Evolutionary conservation across 306 rosid species (phyloP), one percentile per base, ranked within the genome.

Genomic region (Luffa aegyptiaca): DNA sequence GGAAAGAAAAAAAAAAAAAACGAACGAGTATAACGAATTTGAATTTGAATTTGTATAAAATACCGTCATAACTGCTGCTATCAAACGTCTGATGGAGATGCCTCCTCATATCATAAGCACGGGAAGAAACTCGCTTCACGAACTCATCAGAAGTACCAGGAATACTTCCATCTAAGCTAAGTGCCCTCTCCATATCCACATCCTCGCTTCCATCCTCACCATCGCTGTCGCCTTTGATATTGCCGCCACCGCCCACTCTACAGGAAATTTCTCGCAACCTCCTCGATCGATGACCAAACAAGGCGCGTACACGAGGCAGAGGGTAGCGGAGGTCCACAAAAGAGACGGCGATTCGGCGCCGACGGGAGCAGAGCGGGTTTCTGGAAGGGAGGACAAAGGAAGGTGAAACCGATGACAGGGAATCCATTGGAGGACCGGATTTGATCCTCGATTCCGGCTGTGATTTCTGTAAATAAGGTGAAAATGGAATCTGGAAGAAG

Each of bases 51-150:
- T 17, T n/a, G 36, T 12, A 18, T 12, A 21, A 26, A 48, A 5
- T 82, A 94, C 99, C 99, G 39, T 95, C 99, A 57, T 95, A 95
- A 89, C 97, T 91, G 89, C 97, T 87, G 86, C 87, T 78, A 80
- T 95, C 97, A 53, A 91, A 84, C 26, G 91, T 78, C 79, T 95
- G 97, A 49, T 93, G 94, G 49, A 95, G 97, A 52, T 93, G 89
- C 80, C 97, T 87, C 5, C 97, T 92, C 90, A 95, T 93, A 75
- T 90, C 97, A 81, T 95, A 95, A 70, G 99, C 99, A 61, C 97
- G 99, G 1, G 99, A 95, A 14, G 99, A 95, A 16, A 95, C 93
- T 45, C 86, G 89, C 76, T 89, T 93, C 44, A 95, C 88, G 52
- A 95, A 93, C 87, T 95, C 99, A 45, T 85, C 76, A 33, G 99